Base-by-base conservation (phyloP, 768 basidiomycete species). In the Calocybe gangraenosa region DNA sequence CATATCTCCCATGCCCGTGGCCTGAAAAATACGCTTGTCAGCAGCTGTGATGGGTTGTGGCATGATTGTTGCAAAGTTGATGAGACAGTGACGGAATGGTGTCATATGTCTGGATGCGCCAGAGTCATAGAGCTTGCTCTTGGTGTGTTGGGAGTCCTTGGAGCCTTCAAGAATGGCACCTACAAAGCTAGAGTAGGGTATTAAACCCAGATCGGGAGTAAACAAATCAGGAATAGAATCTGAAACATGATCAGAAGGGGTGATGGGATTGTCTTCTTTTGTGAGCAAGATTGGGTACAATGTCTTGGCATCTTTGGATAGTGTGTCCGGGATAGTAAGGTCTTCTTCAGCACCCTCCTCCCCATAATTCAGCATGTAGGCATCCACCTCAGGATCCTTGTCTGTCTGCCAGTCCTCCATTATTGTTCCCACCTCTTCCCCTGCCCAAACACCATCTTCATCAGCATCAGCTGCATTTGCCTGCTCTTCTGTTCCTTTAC, bases 101-200 rank as follows among this genome's bases (percentile, higher is more conserved):
- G 65, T 61, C 61, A 71, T 64, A 41, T 70, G 69, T 21, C 52
- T 56, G 1, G 59, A 57, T 17, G 66, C 62, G 2, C 69, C 68
- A n/a, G 65, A 67, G 56, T 71, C 65, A 44, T 65, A 62, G 10
- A 66, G 52, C 20, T 64, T 58, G 9, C 41, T 60, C 8, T 61
- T 58, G 15, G 42, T 40, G 3, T 33, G 17, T 9, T 37, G 21
- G 21, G 47, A 21, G 30, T 23, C 31, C 23, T 40, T 21, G 9
- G 21, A 38, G 23, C 42, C 34, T 4, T 37, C 38, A 17, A 50
- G 8, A 13, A 46, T 32, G 15, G 45, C 48, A 2, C 47, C 51
- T n/a, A 28, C 11, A 28, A 11, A 28, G 5, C 25, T 28, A n/a
- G n/a, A n/a, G n/a, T 11, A 28, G 25, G 25, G 25, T 28, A 6